These are phyloP conservation scores for Hanseniaspora singularis DNA, from an alignment of 805 yeast species.

Conservation along the genomic window DNA sequence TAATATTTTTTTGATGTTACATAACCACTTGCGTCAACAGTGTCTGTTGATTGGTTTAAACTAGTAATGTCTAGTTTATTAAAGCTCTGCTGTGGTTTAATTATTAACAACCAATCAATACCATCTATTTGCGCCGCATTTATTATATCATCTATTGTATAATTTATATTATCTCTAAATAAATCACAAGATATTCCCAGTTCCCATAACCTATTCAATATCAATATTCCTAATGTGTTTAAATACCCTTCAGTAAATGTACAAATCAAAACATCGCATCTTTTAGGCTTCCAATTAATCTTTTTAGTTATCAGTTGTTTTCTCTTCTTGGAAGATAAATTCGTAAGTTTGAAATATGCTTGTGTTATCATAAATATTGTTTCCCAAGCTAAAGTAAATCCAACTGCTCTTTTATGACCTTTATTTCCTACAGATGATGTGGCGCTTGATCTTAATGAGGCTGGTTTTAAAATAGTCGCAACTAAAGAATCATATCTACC, in stretches of 20 bases:
- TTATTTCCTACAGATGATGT: background rate
- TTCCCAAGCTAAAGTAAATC: conserved; percentile 73
- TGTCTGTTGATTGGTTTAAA: conserved; percentile 4
- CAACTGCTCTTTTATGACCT: conserved; percentile 55
- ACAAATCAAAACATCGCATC: conserved; percentile 76
- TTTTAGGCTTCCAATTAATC: conserved; percentile 40
- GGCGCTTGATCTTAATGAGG: background rate
- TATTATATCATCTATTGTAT: conserved; percentile 50
- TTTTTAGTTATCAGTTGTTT: conserved; percentile 28
- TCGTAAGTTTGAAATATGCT: conserved; percentile 33
- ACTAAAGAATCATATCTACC: conserved; percentile 81
- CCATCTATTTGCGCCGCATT: conserved; percentile 56
- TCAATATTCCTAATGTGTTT: conserved; percentile 49
- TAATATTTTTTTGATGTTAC: conserved; percentile 36
- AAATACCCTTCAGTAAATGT: conserved; percentile 49
- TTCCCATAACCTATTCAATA: conserved; percentile 59
- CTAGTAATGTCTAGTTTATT: conserved; percentile 18
- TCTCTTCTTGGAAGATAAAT: conserved; percentile 28
- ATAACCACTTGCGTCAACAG: conserved; percentile 16
- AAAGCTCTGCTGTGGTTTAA: conserved; percentile 50
- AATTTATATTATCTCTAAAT: conserved; percentile 30
- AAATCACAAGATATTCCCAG: conserved; percentile 70
- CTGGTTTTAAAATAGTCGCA: conserved; percentile 48
- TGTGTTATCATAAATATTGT: conserved; percentile 43
- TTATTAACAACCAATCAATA: conserved; percentile 61